A percentile compares a stretch with the other conserved stretches of the same genome.
phyloP scores from a whole-genome alignment of 768 basidiomycete genomes.

The Phlegmacium glaucopus region DNA sequence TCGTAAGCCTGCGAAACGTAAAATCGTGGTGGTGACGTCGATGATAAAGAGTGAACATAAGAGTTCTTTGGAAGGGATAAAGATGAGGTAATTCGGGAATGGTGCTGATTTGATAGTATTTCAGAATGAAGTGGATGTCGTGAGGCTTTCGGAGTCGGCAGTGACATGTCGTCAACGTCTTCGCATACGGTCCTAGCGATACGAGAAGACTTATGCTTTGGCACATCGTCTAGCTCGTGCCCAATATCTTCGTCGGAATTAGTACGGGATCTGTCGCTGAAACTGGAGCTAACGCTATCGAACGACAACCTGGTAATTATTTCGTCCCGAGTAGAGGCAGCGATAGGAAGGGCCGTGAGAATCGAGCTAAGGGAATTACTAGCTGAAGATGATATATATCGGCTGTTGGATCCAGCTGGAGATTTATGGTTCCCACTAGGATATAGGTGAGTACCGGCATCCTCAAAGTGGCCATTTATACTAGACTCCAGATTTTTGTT shows the following conservation, averaged over 20 bases:
- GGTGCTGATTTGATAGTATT: conserved; percentile 3
- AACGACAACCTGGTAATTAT: conserved; percentile 54
- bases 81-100: background rate
- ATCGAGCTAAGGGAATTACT: conserved; percentile 39
- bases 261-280: conserved; percentile 33
- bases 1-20: conserved; percentile 33
- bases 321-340: conserved; percentile 51
- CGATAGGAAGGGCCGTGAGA: conserved; percentile 45
- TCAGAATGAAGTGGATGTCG: conserved; percentile 7
- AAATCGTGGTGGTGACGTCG: conserved; percentile 30
- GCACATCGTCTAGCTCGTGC: conserved; percentile 45
- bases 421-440: conserved; percentile 11
- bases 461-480: conserved; percentile 9
- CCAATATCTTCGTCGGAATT: conserved; percentile 33
- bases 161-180: conserved; percentile 12
- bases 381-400: conserved; percentile 26
- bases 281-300: conserved; percentile 45
- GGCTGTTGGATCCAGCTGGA: conserved; percentile 15
- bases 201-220: conserved; percentile 10
- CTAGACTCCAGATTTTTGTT: conserved; percentile 16
- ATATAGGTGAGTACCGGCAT: conserved; percentile 1
- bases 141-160: conserved; percentile 23
- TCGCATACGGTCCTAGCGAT: background rate
- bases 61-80: conserved; percentile 16
- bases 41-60: conserved; percentile 20